phyloP scores from a whole-genome alignment of 2,329 filamentous ascomycete species.

The Helicocarpus griseus region DNA sequence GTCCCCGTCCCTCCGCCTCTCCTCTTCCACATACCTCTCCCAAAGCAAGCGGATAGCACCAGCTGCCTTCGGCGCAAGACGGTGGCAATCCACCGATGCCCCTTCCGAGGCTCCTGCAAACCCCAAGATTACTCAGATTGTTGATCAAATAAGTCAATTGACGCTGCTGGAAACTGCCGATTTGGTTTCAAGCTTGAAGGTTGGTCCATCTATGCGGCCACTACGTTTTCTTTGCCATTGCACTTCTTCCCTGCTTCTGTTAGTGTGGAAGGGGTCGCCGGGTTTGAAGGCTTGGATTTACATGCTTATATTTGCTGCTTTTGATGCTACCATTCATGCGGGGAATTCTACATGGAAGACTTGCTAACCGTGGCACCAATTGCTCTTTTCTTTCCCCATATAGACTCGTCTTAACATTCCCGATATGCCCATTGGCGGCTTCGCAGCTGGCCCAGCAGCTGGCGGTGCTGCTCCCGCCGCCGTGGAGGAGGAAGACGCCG shows the following conservation, averaged over 20 bases:
- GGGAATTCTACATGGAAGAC: too few relatives aligned
- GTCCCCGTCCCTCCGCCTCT: conserved; percentile 31
- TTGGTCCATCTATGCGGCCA: conserved; percentile 28
- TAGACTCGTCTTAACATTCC: conserved; percentile 84
- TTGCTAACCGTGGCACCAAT: too few relatives aligned
- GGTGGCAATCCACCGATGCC: conserved; percentile 82
- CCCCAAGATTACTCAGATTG: conserved; percentile 89
- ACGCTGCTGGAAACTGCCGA: conserved; percentile 96
- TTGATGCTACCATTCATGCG: too few relatives aligned
- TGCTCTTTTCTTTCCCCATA: background rate
- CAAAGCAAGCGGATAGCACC: conserved; percentile 22
- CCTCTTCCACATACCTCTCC: conserved; percentile 30
- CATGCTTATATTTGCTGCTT: too few relatives aligned
- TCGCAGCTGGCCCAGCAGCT: conserved; percentile 55
- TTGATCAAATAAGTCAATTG: conserved; percentile 98
- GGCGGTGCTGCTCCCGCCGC: conserved; percentile 48
- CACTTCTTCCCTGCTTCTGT: background rate
- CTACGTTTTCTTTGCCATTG: background rate
- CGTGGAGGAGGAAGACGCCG: conserved; percentile 73
- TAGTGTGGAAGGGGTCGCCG: too few relatives aligned
- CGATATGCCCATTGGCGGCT: conserved; percentile 89
- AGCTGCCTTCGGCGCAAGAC: conserved; percentile 41
- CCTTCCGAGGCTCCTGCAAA: conserved; percentile 50
- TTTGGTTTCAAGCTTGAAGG: conserved; percentile 90
- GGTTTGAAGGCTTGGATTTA: too few relatives aligned